Evolutionary conservation across 2,329 filamentous ascomycete species (phyloP).

Genomic region (Teratosphaeria viscida): DNA sequence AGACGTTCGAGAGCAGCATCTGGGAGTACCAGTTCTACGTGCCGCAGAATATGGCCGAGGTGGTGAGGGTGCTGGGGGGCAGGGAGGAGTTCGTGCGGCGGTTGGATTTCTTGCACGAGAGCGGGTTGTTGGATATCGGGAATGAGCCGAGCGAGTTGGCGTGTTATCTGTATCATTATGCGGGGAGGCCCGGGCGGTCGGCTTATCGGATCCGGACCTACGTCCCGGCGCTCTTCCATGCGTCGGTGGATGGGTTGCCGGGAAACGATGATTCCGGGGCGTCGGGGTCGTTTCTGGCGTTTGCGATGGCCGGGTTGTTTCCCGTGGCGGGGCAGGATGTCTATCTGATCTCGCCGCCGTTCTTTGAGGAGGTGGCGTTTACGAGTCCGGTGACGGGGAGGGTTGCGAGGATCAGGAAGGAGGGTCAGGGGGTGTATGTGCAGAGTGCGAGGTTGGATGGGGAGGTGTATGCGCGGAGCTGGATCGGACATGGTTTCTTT

Average conservation of each 20-base stretch:
- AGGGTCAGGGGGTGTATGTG: neutral
- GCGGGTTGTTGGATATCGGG: constrained; percentile 32
- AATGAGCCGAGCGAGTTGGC: constrained; percentile 58
- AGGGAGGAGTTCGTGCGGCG: constrained; percentile 42
- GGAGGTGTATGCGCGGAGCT: neutral
- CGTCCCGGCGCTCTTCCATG: constrained; percentile 49
- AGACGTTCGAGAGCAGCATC: constrained; percentile 8
- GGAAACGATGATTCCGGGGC: constrained; percentile 62
- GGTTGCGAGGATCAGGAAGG: neutral
- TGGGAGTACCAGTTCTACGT: constrained; percentile 51
- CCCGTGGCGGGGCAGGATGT: neutral
- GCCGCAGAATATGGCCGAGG: constrained; percentile 50
- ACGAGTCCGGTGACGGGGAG: neutral
- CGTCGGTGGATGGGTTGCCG: constrained; percentile 47
- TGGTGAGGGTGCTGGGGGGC: constrained; percentile 47
- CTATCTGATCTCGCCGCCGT: neutral
- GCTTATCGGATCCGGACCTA: constrained; percentile 48
- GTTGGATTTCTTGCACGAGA: constrained; percentile 49
- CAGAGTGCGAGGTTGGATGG: neutral
- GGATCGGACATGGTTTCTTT: neutral
- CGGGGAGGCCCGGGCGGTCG: constrained; percentile 49
- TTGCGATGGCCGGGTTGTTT: neutral
- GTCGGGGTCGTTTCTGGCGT: constrained; percentile 48
- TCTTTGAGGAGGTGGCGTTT: neutral
- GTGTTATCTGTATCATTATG: constrained; percentile 59